These are phyloP conservation scores for Trichoderma lentiforme DNA, from an alignment of 2,329 filamentous ascomycete species.

Conservation along the genomic window DNA sequence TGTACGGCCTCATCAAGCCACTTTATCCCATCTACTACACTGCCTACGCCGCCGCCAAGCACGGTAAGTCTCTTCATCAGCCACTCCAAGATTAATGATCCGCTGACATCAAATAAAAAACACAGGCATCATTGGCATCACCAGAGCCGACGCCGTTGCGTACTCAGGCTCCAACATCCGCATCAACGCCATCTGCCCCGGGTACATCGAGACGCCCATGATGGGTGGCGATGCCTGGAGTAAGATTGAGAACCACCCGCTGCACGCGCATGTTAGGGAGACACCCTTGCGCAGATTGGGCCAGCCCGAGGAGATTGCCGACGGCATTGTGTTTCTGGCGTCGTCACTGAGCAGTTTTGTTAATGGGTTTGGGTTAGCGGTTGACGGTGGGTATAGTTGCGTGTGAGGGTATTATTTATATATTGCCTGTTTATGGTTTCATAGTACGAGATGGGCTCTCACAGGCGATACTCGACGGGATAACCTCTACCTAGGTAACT, in stretches of 20 bases:
- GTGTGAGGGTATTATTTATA: neutral
- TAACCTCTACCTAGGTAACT: neutral
- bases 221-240: slow-evolving; percentile 25
- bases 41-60: slow-evolving; percentile 51
- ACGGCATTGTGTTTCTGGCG: slow-evolving; percentile 49
- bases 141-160: slow-evolving; percentile 49
- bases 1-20: slow-evolving; percentile 47
- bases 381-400: slow-evolving; percentile 42
- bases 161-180: slow-evolving; percentile 52
- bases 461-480: neutral
- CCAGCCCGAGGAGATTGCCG: slow-evolving; percentile 50
- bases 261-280: slow-evolving; percentile 37
- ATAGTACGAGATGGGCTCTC: neutral
- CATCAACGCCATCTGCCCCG: slow-evolving; percentile 60
- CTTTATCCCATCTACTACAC: slow-evolving; percentile 36
- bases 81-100: no score
- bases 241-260: slow-evolving; percentile 23
- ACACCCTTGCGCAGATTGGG: slow-evolving; percentile 41
- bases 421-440: neutral
- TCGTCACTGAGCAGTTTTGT: slow-evolving; percentile 29
- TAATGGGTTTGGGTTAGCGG: slow-evolving; percentile 43
- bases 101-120: neutral
- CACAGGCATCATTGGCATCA: slow-evolving; percentile 47
- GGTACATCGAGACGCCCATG: slow-evolving; percentile 44
- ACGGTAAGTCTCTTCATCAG: slow-evolving; percentile 34